Base-by-base conservation (phyloP, 768 basidiomycete species). In the Pleurotus tuoliensis region DNA sequence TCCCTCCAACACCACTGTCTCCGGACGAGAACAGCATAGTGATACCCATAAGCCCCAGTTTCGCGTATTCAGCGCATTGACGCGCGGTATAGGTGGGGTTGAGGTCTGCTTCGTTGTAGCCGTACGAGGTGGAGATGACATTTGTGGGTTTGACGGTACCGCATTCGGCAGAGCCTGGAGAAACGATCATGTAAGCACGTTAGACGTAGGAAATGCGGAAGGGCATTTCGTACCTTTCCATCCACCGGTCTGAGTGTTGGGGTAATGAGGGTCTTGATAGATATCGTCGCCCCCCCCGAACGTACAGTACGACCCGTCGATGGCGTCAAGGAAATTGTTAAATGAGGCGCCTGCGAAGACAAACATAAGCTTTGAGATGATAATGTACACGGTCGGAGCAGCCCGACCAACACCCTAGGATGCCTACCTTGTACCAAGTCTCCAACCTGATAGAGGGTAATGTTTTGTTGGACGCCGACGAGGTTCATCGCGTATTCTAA, bases 11-110 rank as follows among this genome's bases (percentile, higher is more conserved):
- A 18, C 86, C 86, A 5, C 68, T 63, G 51, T 88, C 86, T 9
- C 87, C 86, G 37, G 82, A 82, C 38, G 77, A 74, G 68, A 84
- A 84, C 27, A 82, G 62, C 4, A 88, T 56, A 4, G 83, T 81
- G 15, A 82, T 74, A 12, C 87, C 87, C 53, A 86, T 78, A 20
- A 80, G 69, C 18, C 85, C 85, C 38, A 88, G 80, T 65, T 77
- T 74, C 0, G 80, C 84, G 57, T 75, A 76, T 60, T 80, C 79
- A 15, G 67, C 62, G 51, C 79, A 81, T 62, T 80, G 78, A n/a
- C 78, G 65, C 15, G 72, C 69, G 18, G 73, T 71, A 57, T 74
- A 79, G 8, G 67, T 68, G 22, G 71, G 58, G 5, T 72, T 71
- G 37, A 77, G 68, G 20, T 69, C 68, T 6, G 70, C 69, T 57